These are phyloP conservation scores for Chlamydomonas applanata DNA, from an alignment of 139 green algal genomes.

Conservation along the genomic window DNA sequence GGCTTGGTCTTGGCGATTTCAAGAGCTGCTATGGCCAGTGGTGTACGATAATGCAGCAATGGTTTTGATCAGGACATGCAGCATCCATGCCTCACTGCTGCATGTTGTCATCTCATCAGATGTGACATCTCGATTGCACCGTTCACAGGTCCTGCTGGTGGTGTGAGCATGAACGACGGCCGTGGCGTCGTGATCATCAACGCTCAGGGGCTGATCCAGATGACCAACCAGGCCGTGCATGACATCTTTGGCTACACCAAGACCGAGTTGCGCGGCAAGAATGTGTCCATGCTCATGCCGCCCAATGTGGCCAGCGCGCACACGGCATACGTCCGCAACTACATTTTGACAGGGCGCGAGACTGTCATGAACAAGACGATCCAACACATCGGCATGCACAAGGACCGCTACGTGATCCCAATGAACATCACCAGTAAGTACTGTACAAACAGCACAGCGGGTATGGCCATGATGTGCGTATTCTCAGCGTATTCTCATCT, in stretches of 20 bases:
- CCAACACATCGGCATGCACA: constrained; percentile 22
- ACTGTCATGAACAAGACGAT: neutral
- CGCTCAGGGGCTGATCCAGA: constrained; percentile 26
- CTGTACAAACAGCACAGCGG: too few species aligned
- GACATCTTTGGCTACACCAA: constrained; percentile 37
- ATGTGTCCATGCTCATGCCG: constrained; percentile 45
- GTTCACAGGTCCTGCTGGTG: too few species aligned
- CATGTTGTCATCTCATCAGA: too few species aligned
- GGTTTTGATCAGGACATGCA: constrained; percentile 27
- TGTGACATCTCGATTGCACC: too few species aligned
- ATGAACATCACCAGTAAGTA: constrained; percentile 15
- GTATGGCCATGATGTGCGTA: too few species aligned
- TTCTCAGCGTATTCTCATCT: too few species aligned
- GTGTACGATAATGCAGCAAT: too few species aligned
- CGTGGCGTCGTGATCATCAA: constrained; percentile 34
- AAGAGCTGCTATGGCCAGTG: too few species aligned
- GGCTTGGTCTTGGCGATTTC: too few species aligned
- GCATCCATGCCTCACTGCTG: too few species aligned
- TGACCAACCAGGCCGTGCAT: constrained; percentile 10
- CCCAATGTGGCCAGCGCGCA: constrained; percentile 35
- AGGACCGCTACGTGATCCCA: constrained; percentile 27
- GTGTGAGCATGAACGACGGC: neutral
- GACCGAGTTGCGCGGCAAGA: constrained; percentile 46
- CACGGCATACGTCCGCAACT: constrained; percentile 40
- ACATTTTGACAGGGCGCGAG: constrained; percentile 15